Conservation (phyloP, 306 rosid genomes). For the Cucumis hystrix region DNA sequence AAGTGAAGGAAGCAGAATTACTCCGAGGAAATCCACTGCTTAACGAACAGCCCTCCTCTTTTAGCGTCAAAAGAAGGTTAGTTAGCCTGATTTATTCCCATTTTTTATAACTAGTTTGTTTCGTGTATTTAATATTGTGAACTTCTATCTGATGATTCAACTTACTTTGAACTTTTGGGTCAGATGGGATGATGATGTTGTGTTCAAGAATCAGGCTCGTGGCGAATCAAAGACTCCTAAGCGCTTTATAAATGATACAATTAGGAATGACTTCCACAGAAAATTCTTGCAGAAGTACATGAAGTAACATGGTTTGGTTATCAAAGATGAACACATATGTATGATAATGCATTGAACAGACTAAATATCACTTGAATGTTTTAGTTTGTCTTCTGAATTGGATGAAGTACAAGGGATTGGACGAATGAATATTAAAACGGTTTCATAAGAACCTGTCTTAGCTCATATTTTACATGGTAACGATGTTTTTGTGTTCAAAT, state of each 20-base stretch:
- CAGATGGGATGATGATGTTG: conserved; percentile 93
- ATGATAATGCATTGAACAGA: not conserved
- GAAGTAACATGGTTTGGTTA: conserved; percentile 36
- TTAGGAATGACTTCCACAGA: conserved; percentile 85
- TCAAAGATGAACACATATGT: not conserved
- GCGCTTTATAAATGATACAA: conserved; percentile 90
- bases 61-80: conserved; percentile 74
- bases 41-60: conserved; percentile 46
- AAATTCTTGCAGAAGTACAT: conserved; percentile 85
- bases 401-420: not conserved
- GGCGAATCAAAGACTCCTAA: conserved; percentile 79
- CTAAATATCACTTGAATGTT: not conserved
- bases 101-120: not conserved
- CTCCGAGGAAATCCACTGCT: conserved; percentile 76
- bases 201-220: conserved; percentile 85
- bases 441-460: not conserved
- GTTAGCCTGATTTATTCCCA: not conserved
- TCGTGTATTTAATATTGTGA: not conserved
- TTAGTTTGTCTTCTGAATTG: not conserved
- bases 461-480: not conserved
- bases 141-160: not conserved
- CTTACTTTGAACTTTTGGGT: not conserved
- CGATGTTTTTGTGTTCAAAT: not conserved
- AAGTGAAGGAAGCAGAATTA: conserved; percentile 74
- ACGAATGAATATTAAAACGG: not conserved